Evolutionary conservation across 1,284 basidiomycete genomes (phyloP).

Genomic region (Cryptococcus sp.): DNA sequence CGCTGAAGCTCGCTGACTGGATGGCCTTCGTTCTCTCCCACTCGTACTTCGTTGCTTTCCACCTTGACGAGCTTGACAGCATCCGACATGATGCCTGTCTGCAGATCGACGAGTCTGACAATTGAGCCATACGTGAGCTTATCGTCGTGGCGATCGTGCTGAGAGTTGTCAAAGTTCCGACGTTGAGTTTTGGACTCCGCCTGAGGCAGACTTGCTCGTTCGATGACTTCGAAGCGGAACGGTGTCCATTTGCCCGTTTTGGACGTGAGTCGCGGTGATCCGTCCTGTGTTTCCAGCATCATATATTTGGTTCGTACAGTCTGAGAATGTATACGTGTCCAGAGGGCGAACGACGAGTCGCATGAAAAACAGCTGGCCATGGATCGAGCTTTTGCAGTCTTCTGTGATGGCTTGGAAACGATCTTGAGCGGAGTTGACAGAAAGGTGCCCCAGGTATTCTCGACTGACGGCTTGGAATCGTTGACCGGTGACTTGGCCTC

Average conservation of each 20-base stretch:
- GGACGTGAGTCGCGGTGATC: constrained; percentile 44
- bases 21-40: constrained; percentile 63
- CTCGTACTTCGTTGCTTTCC: constrained; percentile 78
- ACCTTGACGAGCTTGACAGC: constrained; percentile 88
- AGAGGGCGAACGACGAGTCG: constrained; percentile 87
- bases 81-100: constrained; percentile 81
- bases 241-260: constrained; percentile 48
- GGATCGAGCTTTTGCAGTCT: constrained; percentile 92
- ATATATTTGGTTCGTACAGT: constrained; percentile 96
- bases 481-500: not conserved
- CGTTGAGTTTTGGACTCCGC: constrained; percentile 8
- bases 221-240: constrained; percentile 42
- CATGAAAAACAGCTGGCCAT: constrained; percentile 87
- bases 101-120: constrained; percentile 78
- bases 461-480: not conserved
- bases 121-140: constrained; percentile 90
- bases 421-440: constrained; percentile 88
- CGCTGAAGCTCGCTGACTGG: constrained; percentile 97
- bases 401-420: constrained; percentile 96
- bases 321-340: constrained; percentile 95
- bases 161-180: constrained; percentile 58
- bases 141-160: constrained; percentile 46
- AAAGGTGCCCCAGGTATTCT: constrained; percentile 74
- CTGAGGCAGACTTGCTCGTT: constrained; percentile 19
- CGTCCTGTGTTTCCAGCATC: constrained; percentile 61